These are phyloP conservation scores for Teunomyces lycoperdinae DNA, from an alignment of 805 yeast species.

Conservation along the genomic window DNA sequence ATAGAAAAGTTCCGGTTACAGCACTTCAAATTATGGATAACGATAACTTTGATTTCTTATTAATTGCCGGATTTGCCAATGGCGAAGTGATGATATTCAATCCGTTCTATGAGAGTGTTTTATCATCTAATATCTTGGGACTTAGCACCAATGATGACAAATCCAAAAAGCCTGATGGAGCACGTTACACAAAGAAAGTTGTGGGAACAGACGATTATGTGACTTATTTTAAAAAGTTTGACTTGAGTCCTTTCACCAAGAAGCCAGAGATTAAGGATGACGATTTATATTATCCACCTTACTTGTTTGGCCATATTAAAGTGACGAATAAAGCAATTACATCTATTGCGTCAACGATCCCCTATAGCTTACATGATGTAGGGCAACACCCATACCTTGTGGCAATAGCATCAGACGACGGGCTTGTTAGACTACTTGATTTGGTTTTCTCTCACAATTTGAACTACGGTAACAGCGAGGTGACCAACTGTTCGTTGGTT, in stretches of 20 bases:
- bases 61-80: constrained; percentile 61
- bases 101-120: constrained; percentile 15
- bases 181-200: constrained; percentile 14
- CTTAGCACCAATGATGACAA: constrained; percentile 6
- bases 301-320: constrained; percentile 55
- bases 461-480: constrained; percentile 20
- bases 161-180: constrained; percentile 4
- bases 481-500: constrained; percentile 20
- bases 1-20: constrained; percentile 17
- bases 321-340: constrained; percentile 61
- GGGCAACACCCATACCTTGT: constrained; percentile 39
- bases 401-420: constrained; percentile 64
- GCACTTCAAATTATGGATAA: constrained; percentile 20
- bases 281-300: constrained; percentile 6
- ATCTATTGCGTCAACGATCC: constrained; percentile 32
- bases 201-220: constrained; percentile 27
- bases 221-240: constrained; percentile 36
- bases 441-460: constrained; percentile 31
- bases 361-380: constrained; percentile 11
- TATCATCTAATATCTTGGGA: constrained; percentile 12
- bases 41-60: constrained; percentile 41
- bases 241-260: constrained; percentile 29
- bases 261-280: constrained; percentile 5
- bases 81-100: constrained; percentile 58
- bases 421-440: constrained; percentile 57